Evolutionary conservation across 177 flowering plant species (phyloP), one percentile per base, ranked within the genome.

Genomic region (Vitis hybrid): DNA sequence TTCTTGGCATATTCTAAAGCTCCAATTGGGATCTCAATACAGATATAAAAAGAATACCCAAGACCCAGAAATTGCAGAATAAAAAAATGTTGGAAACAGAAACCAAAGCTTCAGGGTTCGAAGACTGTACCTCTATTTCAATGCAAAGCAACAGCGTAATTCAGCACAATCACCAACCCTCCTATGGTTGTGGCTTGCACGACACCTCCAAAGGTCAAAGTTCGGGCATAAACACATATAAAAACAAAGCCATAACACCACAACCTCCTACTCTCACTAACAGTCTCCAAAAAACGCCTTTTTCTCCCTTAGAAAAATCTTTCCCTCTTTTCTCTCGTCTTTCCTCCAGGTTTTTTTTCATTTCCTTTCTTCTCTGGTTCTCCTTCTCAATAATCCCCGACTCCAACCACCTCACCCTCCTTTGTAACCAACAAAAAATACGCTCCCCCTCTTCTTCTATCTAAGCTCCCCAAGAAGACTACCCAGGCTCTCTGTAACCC

Each of bases 121-220:
- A 71, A 74, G 62, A 74, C 56, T 69, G 17, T 78, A 85, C 87
- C 87, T 85, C 72, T 81, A 73, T 64, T 77, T 86, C 69, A 68
- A 74, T 68, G 75, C 56, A 78, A 82, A 76, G 78, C 73, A 76
- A 81, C 23, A 58, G 63, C 14, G 19, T 51, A 48, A 74, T 48
- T 70, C 71, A 65, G 71, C 82, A 75, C 30, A 58, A 66, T 70
- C 83, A 83, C 92, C 86, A 87, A 68, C 92, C 80, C 66, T 73
- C 79, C 80, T 48, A 11, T 45, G 67, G 70, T 73, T 63, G 57
- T 64, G 85, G 79, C 61, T 49, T 26, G 23, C 48, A 60, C 64
- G 62, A 74, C 58, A 62, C 21, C 50, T 51, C 30, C 55, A 72
- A 56, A 50, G 61, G 72, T 70, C 80, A 77, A 77, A 59, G 17